phyloP scores from a whole-genome alignment of 2,329 filamentous ascomycete species.

The Aplosporella prunicola region DNA sequence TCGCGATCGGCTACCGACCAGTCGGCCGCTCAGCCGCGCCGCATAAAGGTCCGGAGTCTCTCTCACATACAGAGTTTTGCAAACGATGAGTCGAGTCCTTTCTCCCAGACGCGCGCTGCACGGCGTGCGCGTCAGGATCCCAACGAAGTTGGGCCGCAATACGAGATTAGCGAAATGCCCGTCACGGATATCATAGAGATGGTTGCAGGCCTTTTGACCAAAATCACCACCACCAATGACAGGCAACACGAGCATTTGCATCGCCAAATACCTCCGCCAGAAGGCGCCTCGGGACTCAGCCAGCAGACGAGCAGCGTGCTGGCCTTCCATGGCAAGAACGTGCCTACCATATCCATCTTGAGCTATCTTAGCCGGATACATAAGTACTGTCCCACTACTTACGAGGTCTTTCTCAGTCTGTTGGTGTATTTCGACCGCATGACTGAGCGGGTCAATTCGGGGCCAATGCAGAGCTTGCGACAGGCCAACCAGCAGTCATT shows the following conservation, averaged over 20 bases:
- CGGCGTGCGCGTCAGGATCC: constrained; percentile 35
- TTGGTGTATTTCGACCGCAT: constrained; percentile 98
- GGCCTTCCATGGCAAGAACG: constrained; percentile 96
- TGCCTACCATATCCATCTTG: constrained; percentile 90
- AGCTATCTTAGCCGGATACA: constrained; percentile 95
- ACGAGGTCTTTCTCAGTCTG: constrained; percentile 92
- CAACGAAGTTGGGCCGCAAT: constrained; percentile 51
- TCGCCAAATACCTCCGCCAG: constrained; percentile 55
- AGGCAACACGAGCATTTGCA: constrained; percentile 86
- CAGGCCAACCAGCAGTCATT: constrained; percentile 42
- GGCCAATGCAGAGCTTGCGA: constrained; percentile 57
- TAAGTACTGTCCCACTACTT: constrained; percentile 97
- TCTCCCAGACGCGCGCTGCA: constrained; percentile 39
- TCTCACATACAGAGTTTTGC: constrained; percentile 87
- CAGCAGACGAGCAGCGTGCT: constrained; percentile 65
- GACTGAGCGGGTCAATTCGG: constrained; percentile 88
- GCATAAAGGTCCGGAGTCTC: constrained; percentile 76
- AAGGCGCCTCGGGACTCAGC: constrained; percentile 49
- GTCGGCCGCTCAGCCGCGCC: constrained; percentile 35
- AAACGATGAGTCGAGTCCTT: constrained; percentile 58
- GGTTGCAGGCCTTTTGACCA: constrained; percentile 91
- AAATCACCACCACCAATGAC: constrained; percentile 96
- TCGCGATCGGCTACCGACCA: constrained; percentile 20
- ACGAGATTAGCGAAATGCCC: constrained; percentile 96
- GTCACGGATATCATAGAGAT: constrained; percentile 97